Evolutionary conservation across 164 flowering plant genomes (phyloP), one percentile per base, ranked within the genome.

Genomic region (Stephania japonica): DNA sequence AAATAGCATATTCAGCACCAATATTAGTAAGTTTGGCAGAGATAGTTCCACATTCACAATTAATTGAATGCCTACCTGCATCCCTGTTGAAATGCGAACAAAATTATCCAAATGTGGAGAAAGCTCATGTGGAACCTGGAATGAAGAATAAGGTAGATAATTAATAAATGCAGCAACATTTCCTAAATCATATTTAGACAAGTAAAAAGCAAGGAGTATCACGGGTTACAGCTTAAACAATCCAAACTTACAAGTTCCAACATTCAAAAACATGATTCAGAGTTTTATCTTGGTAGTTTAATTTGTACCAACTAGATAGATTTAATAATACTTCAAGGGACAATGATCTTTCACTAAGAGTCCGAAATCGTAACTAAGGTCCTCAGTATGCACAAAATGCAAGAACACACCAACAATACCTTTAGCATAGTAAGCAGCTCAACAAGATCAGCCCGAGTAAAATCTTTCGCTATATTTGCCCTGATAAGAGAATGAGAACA

Each of bases 71-170:
- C 19, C 27, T 72, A 93, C 97, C 92, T 94, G 98, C 89, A 94
- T 79, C 47, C 97, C 97, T 14, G 90, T 91, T 79, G 78, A 88
- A 71, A 94, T 70, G 42, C 91, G 91, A 59, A 91, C 90, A 87
- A 94, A 94, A 75, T 91, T 86, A 72, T 86, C 84, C 85, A 88
- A 78, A 81, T 91, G 77, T 65, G 65, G 74, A 66, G 98, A 94
- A 47, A 79, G 83, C 80, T 91, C 89, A 75, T 89, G 82, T 24
- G 89, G 90, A 41, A 94, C 97, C 98, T 94, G 86, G 65, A 70
- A 19, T 49, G 27, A 75, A 68, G 61, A n/a, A 73, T 42, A 69
- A 32, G 50, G 64, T 27, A 49, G 32, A 32, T 5, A 56, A 16
- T 56, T 7, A 56, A 56, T 19, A 56, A 56, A 56, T 27, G 16